A percentile compares a stretch with the other conserved stretches of the same genome.
phyloP scores from a whole-genome alignment of 208 protist genomes.

The Acanthamoeba royreba region DNA sequence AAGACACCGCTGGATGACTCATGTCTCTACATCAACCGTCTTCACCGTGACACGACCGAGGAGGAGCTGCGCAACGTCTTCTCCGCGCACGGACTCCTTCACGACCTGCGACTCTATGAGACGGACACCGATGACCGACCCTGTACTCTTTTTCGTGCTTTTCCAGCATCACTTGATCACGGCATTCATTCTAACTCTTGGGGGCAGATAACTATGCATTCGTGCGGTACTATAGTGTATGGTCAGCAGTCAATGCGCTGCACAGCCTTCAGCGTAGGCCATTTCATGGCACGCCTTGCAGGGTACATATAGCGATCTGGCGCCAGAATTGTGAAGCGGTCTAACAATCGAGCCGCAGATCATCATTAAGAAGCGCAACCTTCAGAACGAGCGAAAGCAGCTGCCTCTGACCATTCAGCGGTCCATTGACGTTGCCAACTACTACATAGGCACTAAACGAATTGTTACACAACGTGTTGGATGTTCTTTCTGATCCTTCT shows the following conservation, averaged over 20 bases:
- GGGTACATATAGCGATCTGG: not conserved
- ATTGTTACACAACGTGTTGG: not conserved
- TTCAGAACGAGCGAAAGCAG: slow-evolving; percentile 1
- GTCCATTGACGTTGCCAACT: slow-evolving; percentile 15
- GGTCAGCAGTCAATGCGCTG: not conserved
- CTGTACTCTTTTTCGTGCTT: not conserved
- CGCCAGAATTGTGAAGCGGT: not conserved
- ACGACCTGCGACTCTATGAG: slow-evolving; percentile 11
- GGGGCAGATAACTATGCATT: slow-evolving; percentile 4
- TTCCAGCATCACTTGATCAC: not conserved
- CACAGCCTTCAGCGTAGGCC: not conserved
- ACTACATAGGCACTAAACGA: not conserved
- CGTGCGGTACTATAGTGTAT: slow-evolving; percentile 16
- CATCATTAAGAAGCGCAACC: slow-evolving; percentile 16
- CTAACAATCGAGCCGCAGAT: not conserved
- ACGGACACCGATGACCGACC: not conserved
- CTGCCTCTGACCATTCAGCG: slow-evolving; percentile 11
- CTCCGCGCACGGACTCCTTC: not conserved
- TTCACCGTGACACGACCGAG: not conserved
- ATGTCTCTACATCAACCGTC: not conserved
- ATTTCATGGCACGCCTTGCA: slow-evolving; percentile 2
- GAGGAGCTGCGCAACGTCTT: slow-evolving; percentile 14
- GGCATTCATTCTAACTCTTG: not conserved
- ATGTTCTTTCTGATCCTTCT: too few species aligned
- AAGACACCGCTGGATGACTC: not conserved